Base-by-base conservation (phyloP, 495 filamentous ascomycete genomes). In the Amniculicola lignicola region DNA sequence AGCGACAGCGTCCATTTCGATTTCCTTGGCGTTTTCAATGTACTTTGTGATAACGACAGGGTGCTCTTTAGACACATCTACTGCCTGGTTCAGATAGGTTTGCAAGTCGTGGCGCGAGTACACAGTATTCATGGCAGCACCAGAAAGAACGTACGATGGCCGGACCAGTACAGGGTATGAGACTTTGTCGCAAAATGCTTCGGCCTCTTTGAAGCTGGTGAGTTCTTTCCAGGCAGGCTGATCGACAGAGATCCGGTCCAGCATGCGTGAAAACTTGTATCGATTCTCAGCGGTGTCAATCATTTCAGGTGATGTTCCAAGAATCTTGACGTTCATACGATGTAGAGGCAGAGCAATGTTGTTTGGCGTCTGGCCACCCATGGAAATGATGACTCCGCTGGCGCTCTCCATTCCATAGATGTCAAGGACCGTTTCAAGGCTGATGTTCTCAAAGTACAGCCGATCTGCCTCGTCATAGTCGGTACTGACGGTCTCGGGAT, bases 1-100 rank as follows among this genome's bases (percentile, higher is more conserved):
- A 40, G 88, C 92, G 19, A 98, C 93, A 63, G 88, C 93, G 63
- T 98, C 93, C 74, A 96, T 90, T 64, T 98, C 93, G 45, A 98
- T 96, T 73, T 98, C 93, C 77, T 95, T 87, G 16, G 91, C 91
- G 56, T 89, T 89, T 72, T 96, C 93, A 55, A 98, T 97, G 72
- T 96, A 98, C 75, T 98, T 96, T 51, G 88, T 96, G 66, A 98
- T 96, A 21, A 97, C 93, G n/a, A 97, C 93, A 14, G 93, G 93
- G 74, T 96, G 89, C 49, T 97, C 93, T 28, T 86, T 88, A n/a
- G 92, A 96, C 31, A 98, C 93, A 56, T 86, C 84, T 41, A 81
- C 85, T 23, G 93, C 93, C 66, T 93, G 89, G 68, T 89, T 83
- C 7, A 98, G 79, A 75, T 96, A 96, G 51, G 81, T 87, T 62